Evolutionary conservation across 2,329 filamentous ascomycete genomes (phyloP), one percentile per base, ranked within the genome.

Genomic region (Xenoacremonium recifei): DNA sequence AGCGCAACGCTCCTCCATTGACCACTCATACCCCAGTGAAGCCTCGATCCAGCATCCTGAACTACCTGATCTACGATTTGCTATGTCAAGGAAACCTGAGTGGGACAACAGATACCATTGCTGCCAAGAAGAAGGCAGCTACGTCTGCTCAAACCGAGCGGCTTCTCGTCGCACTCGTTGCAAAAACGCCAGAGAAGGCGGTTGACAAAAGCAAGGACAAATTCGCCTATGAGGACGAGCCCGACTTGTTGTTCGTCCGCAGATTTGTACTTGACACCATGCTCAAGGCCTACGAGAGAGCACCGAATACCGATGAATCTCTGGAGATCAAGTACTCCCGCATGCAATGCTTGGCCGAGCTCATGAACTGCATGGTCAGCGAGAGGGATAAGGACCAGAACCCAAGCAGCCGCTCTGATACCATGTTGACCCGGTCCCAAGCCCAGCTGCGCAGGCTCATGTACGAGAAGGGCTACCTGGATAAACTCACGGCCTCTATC

Each of bases 381-480:
- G 87, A 89, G 33, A 87, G 86, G 62, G 81, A 89, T 12, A 86
- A 79, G 55, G 76, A 80, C 13, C 72, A 73, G 34, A 67, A 68
- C 50, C 69, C 67, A 46, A 67, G 65, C 29, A 46, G 54, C n/a
- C 47, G 72, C 62, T 50, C 70, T 40, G 58, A 75, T 52, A 61
- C 62, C 35, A 49, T 63, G 39, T 59, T 70, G 33, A 61, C 64
- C 18, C 71, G 75, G 32, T 91, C 90, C 6, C 86, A 91, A 49
- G 84, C 86, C 55, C 90, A 96, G 59, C 79, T 99, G 53, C 85
- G 89, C 23, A 89, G 90, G 53, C 82, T 96, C 46, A 99, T 99
- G 93, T 97, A 95, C 57, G 93, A 99, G 68, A 99, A 97, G 70
- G 90, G 95, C 42, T 96, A 93, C 62, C 84, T 97, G 47, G 80